Evolutionary conservation across 176 grass and related monocot species (phyloP), one percentile per base, ranked within the genome.

Genomic region (Neostapfia colusana): DNA sequence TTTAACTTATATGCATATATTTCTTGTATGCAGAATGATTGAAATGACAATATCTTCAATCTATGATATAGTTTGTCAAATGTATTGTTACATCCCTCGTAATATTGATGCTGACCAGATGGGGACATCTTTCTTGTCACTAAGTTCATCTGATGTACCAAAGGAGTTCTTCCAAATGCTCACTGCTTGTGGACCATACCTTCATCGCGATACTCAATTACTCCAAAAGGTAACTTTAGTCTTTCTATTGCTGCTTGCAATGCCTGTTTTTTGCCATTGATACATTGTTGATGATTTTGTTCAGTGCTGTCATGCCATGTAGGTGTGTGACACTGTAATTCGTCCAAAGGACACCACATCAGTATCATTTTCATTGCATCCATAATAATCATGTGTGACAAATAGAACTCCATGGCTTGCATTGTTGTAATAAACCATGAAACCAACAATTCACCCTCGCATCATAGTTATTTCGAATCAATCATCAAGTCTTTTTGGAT

Each of bases 111-210:
- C 54, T 70, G 66, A 88, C 67, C 64, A 71, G 62, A 82, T 85
- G 42, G 85, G 84, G 60, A 49, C 81, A 74, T 76, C 50, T 68
- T 56, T 57, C 6, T 63, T 71, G 76, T 83, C 73, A 67, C 56
- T 60, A 79, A 87, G 60, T 73, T 70, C 63, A 63, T 79, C 90
- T 71, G 77, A 93, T 70, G 86, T 80, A 15, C 80, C 80, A 1
- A 79, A 80, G 67, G 92, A 92, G 50, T 92, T 99, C 65, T 99
- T 95, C 76, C 92, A 95, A 80, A 99, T 99, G 92, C 92, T 99
- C 41, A 50, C 77, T 21, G 78, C 88, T 20, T 80, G 77, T 70
- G 96, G 96, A 68, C 92, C 92, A 71, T 92, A 95, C 68, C 92
- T 99, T 80, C 87, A 99, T 81, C 96, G 96, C 55, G 83, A 95